Evolutionary conservation across 2,329 filamentous ascomycete species (phyloP).

Genomic region (Penicillium verrucosum): DNA sequence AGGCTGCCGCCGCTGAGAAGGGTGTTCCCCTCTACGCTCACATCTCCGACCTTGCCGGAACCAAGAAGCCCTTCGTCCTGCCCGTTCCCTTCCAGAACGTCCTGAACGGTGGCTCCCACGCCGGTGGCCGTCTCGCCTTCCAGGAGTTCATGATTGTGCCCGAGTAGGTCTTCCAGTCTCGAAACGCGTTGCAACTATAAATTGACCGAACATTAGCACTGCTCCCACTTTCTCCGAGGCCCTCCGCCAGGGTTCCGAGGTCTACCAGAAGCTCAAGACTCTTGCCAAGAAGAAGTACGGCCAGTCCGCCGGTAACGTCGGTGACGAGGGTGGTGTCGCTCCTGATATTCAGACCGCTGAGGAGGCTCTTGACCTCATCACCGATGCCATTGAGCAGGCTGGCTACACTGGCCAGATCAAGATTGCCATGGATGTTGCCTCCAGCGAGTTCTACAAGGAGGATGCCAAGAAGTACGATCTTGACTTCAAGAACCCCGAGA

Average conservation of each 20-base stretch:
- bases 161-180: slow-evolving; percentile 52
- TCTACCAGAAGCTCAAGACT: slow-evolving; percentile 96
- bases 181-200: background rate
- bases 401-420: slow-evolving; percentile 95
- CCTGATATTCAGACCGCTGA: slow-evolving; percentile 96
- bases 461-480: slow-evolving; percentile 99
- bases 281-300: slow-evolving; percentile 99
- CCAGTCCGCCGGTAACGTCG: slow-evolving; percentile 97
- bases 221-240: slow-evolving; percentile 92
- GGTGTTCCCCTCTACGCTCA: slow-evolving; percentile 82
- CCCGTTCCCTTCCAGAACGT: slow-evolving; percentile 94
- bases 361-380: slow-evolving; percentile 96
- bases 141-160: slow-evolving; percentile 97
- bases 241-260: slow-evolving; percentile 92
- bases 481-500: slow-evolving; percentile 99
- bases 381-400: slow-evolving; percentile 86
- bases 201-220: slow-evolving; percentile 48
- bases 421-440: slow-evolving; percentile 99
- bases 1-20: slow-evolving; percentile 88
- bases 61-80: slow-evolving; percentile 87
- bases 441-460: slow-evolving; percentile 98
- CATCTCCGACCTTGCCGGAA: slow-evolving; percentile 81
- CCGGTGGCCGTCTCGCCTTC: slow-evolving; percentile 91
- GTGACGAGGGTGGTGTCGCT: slow-evolving; percentile 98
- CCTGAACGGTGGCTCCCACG: slow-evolving; percentile 91